Percentiles rank a stretch among this genome's conserved stretches.
These are phyloP conservation scores for Arachis monticola DNA, from an alignment of 331 rosid genomes.

Conservation along the genomic window DNA sequence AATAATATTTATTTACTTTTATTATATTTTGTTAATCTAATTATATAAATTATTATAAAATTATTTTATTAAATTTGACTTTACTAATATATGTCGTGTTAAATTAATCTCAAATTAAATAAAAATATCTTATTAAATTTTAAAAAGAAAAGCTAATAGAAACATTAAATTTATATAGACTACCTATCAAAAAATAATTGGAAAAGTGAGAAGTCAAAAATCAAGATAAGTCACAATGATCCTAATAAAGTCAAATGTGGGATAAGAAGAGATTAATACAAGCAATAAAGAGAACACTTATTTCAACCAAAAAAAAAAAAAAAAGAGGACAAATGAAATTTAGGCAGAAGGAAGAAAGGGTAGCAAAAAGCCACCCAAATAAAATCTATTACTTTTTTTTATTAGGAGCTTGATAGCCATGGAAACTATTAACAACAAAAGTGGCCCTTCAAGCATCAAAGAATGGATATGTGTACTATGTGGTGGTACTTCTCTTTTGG, in stretches of 20 bases:
- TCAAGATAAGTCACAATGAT: neutral
- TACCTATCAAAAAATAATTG: no score
- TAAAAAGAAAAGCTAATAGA: no score
- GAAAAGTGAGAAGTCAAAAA: no score
- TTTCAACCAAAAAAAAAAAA: constrained; percentile 38
- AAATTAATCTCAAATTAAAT: no score
- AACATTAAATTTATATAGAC: no score
- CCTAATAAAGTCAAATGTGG: neutral
- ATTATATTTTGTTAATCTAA: no score
- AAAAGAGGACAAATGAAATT: constrained; percentile 23
- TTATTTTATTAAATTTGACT: no score
- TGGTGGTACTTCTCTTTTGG: constrained; percentile 44
- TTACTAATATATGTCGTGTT: no score
- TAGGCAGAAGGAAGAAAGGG: constrained; percentile 44
- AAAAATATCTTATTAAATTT: no score
- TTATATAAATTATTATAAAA: no score
- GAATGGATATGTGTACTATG: constrained; percentile 56
- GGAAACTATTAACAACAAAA: constrained; percentile 58
- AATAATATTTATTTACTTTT: no score
- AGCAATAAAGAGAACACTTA: constrained; percentile 18
- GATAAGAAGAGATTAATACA: neutral
- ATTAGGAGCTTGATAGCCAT: constrained; percentile 44
- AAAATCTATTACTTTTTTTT: constrained; percentile 47
- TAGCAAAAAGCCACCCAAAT: constrained; percentile 41
- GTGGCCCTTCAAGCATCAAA: constrained; percentile 79